Base-by-base conservation (phyloP, 257 asterid species). In the Solanum habrochaites region DNA sequence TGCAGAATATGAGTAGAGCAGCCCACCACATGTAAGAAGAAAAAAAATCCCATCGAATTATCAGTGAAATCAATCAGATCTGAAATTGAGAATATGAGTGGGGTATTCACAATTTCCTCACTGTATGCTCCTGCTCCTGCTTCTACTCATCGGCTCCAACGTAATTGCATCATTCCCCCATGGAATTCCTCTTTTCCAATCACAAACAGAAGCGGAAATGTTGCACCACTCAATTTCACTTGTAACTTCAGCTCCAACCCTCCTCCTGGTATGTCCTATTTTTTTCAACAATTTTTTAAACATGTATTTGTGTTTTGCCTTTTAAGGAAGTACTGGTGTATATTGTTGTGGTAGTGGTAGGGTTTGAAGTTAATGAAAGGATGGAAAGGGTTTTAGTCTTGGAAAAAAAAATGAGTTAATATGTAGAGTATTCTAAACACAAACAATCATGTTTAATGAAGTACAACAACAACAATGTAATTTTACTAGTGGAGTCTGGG, bases 201-300 rank as follows among this genome's bases (percentile, higher is more conserved):
- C 66, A 43, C 66, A 9, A 29, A 49, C 58, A 81, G 8, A 29
- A 43, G 25, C 27, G 39, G 8, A 29, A 45, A 35, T 45, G n/a
- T 45, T 45, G 9, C 66, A 77, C 15, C 66, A 42, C 83, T 40
- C 69, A 40, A 35, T 42, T 32, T 62, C 80, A 85, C 69, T 43
- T 86, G 88, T 70, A 52, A 69, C 29, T 56, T 75, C 47, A 78
- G 81, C n/a, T 56, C 56, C 23, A 7, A 18, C 45, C 70, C 85
- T n/a, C 85, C 37, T 43, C 80, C 85, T 78, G 88, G 88, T 86
- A 77, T 29, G 43, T 78, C 85, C 85, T 10, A 32, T 71, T 37
- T 29, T 5, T 25, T 1, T 66, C 35, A 62, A 62, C 18, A 62
- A 62, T 62, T 29, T 60, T 23, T 60, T 60, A 62, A n/a, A 11